phyloP scores from a whole-genome alignment of 2,329 filamentous ascomycete species.

The Talaromyces amestolkiae region DNA sequence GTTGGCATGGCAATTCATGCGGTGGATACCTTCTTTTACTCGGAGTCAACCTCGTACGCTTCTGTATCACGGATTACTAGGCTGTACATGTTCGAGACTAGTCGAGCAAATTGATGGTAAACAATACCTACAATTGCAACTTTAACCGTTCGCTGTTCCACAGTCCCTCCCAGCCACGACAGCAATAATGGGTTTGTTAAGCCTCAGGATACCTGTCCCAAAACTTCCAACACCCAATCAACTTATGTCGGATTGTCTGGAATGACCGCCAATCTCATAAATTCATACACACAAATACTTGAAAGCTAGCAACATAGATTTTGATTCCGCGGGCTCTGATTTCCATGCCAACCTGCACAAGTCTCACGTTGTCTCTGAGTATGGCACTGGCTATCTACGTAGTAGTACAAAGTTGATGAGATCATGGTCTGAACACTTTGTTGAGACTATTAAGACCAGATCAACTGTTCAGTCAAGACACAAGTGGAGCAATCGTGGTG shows the following conservation, averaged over 20 bases:
- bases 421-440: background rate
- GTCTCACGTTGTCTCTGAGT: background rate
- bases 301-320: background rate
- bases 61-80: background rate
- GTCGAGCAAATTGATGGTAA: background rate
- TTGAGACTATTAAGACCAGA: background rate
- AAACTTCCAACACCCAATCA: background rate
- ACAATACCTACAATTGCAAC: background rate
- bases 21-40: background rate
- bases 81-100: background rate
- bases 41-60: background rate
- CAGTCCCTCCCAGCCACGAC: background rate
- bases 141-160: background rate
- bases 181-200: conserved; percentile 14
- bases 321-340: background rate
- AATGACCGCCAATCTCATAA: background rate
- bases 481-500: background rate
- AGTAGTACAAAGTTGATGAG: background rate
- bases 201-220: background rate
- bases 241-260: background rate
- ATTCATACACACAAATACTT: background rate
- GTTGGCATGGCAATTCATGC: background rate
- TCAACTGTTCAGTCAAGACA: background rate
- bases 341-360: background rate
- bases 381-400: background rate